Conservation (phyloP, 2,329 filamentous ascomycete species). For the Lithohypha guttulata region DNA sequence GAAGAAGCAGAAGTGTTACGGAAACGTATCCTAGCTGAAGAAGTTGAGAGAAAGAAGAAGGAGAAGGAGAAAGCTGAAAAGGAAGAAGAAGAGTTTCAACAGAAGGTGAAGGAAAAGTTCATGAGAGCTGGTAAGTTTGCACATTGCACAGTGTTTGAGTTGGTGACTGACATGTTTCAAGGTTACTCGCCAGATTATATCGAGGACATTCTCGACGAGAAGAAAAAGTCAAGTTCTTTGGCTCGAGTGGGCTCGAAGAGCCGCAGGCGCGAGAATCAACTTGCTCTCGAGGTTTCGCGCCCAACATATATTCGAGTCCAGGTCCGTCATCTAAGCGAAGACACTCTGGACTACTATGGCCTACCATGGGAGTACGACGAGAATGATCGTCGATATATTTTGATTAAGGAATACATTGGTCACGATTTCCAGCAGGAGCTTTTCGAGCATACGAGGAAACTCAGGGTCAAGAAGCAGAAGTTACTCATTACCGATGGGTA, state of each 20-base stretch:
- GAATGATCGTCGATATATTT: conserved; percentile 54
- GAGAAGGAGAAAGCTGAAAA: conserved; percentile 7
- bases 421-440: conserved; percentile 61
- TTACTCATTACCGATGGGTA: conserved; percentile 22
- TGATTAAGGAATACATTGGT: conserved; percentile 64
- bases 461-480: conserved; percentile 46
- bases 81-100: conserved; percentile 23
- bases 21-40: conserved; percentile 3
- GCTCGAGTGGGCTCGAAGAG: conserved; percentile 35
- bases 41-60: conserved; percentile 19
- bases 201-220: conserved; percentile 32
- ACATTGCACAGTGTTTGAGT: conserved; percentile 23
- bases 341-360: conserved; percentile 36
- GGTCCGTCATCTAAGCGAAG: conserved; percentile 35
- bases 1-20: conserved; percentile 1
- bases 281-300: conserved; percentile 23
- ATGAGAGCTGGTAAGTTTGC: conserved; percentile 6
- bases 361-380: conserved; percentile 37
- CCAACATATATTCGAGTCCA: conserved; percentile 39
- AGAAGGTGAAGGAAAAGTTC: conserved; percentile 22
- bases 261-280: conserved; percentile 26
- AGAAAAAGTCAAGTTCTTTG: conserved; percentile 40
- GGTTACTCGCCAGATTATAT: conserved; percentile 34
- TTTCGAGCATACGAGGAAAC: conserved; percentile 57
- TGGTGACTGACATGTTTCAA: conserved; percentile 6